Percentiles rank a stretch among this genome's conserved stretches.
Conservation (phyloP, 768 basidiomycete genomes). For the Pulveroboletus frians region DNA sequence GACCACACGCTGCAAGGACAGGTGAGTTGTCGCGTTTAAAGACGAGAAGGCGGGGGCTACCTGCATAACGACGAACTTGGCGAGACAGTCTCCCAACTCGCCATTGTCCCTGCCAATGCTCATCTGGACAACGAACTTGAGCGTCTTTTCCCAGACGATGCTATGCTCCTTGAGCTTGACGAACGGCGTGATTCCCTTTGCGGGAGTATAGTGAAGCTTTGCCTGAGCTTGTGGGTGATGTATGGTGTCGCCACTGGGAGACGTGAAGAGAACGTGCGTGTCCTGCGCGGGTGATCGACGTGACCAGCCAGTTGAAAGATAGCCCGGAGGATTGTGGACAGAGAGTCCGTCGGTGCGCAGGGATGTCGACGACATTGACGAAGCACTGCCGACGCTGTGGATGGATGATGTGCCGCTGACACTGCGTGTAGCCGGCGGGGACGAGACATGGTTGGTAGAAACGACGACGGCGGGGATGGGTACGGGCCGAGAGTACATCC, state of each 20-base stretch:
- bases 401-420: conserved; percentile 21
- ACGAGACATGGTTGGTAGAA: conserved; percentile 19
- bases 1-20: conserved; percentile 45
- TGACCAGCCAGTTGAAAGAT: conserved; percentile 28
- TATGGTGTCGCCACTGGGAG: background rate
- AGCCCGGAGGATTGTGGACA: conserved; percentile 7
- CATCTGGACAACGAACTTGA: conserved; percentile 56
- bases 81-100: conserved; percentile 47
- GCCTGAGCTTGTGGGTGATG: background rate
- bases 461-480: conserved; percentile 27
- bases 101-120: conserved; percentile 50
- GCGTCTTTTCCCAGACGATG: conserved; percentile 54
- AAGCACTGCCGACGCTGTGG: conserved; percentile 17
- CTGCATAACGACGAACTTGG: conserved; percentile 65
- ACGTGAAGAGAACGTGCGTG: background rate
- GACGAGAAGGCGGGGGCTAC: conserved; percentile 18
- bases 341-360: background rate
- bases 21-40: background rate
- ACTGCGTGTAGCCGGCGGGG: conserved; percentile 11
- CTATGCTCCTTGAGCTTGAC: conserved; percentile 59
- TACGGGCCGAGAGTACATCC: background rate
- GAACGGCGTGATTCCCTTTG: conserved; percentile 59
- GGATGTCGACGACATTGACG: conserved; percentile 17
- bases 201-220: conserved; percentile 28
- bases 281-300: conserved; percentile 10